Evolutionary conservation across 441 rosid genomes (phyloP), one percentile per base, ranked within the genome.

Genomic region (Syzygium syzygioides): DNA sequence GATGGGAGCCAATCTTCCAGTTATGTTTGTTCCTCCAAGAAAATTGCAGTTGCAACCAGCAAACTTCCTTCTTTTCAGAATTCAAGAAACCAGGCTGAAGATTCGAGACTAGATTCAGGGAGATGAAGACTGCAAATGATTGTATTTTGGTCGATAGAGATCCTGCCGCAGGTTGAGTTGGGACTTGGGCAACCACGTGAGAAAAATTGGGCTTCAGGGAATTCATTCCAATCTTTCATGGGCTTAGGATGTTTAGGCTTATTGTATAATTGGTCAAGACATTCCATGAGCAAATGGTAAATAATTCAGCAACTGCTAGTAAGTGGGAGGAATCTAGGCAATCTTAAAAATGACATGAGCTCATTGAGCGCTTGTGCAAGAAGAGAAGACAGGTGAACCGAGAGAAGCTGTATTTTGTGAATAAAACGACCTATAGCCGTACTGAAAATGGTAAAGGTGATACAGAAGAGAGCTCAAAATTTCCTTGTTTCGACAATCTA

Each of bases 121-220:
- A 89, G 87, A 59, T 86, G 85, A 89, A 88, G 87, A 86, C 76
- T 87, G 83, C 88, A 41, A 50, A 55, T 86, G 86, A 89, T 90
- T 79, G 53, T 52, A 86, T 88, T 85, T 84, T 52, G 60, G 66
- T 90, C 30, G 88, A 91, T 52, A 90, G 87, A 55, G 89, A 89
- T 89, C 88, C 88, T 53, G 68, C 91, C 86, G 84, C 93, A 91
- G 60, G 80, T 93, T 41, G 95, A 94, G 92, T 88, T 94, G 90
- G 93, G 91, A 93, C 95, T 93, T 90, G 96, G 95, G 79, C 95
- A 93, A 88, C 94, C 96, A 86, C 90, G 86, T 91, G 92, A 94
- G 86, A 92, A 88, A n/a, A 88, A 79, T 90, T 89, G 59, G 59
- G 48, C 89, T 89, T 32, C 88, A 52, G 92, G 93, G 92, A 91